Evolutionary conservation across 2,329 filamentous ascomycete genomes (phyloP).

Genomic region (Xenosphaeropsis pyriputrescens): DNA sequence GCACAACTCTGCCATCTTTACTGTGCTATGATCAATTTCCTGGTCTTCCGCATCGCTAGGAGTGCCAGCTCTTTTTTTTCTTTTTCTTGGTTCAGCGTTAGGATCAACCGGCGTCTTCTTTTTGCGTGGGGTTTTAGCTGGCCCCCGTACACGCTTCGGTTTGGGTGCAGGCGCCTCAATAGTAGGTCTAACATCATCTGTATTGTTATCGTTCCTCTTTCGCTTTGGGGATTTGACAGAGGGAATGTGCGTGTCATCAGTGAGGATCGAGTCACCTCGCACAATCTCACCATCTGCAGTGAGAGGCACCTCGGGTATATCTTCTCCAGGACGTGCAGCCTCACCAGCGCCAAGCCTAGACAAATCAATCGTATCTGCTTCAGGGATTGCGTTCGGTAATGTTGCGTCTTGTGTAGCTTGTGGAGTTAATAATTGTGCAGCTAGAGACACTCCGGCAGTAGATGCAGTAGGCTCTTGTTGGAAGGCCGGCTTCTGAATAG

Average conservation of each 20-base stretch:
- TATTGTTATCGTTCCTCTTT: too few relatives aligned
- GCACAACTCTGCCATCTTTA: constrained; percentile 61
- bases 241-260: too few relatives aligned
- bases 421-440: too few relatives aligned
- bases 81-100: constrained; percentile 7
- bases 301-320: constrained; percentile 10
- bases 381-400: too few relatives aligned
- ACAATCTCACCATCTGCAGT: constrained; percentile 10
- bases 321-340: constrained; percentile 3
- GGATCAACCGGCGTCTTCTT: constrained; percentile 2
- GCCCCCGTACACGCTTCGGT: background rate
- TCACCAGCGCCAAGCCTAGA: constrained; percentile 4
- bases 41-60: constrained; percentile 49
- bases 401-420: too few relatives aligned
- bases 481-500: too few relatives aligned
- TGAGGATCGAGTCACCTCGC: too few relatives aligned
- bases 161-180: constrained; percentile 2
- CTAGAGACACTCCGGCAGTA: too few relatives aligned
- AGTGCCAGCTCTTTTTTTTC: constrained; percentile 22
- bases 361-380: constrained; percentile 1
- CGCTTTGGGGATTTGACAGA: too few relatives aligned
- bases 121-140: constrained; percentile 1
- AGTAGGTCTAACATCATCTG: constrained; percentile 1
- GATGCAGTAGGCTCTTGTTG: too few relatives aligned
- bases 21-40: constrained; percentile 47